A percentile compares a stretch with the other conserved stretches of the same genome.
Conservation (phyloP, 495 filamentous ascomycete species). For the Emericellopsis terricola region DNA sequence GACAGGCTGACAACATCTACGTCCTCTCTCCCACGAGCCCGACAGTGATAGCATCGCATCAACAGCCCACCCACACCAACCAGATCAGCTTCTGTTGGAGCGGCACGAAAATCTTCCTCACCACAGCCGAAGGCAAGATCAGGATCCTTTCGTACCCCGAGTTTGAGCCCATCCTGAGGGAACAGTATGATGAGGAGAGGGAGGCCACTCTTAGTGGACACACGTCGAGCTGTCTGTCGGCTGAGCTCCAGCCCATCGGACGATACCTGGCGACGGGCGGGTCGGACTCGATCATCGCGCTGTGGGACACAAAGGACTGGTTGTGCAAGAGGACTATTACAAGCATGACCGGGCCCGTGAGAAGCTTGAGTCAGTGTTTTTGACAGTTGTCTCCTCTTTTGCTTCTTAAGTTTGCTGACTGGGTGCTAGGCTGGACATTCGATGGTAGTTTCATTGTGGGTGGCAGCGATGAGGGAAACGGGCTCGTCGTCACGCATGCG, state of each 20-base stretch:
- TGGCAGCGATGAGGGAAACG: slow-evolving; percentile 64
- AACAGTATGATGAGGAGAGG: slow-evolving; percentile 18
- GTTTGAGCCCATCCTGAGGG: slow-evolving; percentile 25
- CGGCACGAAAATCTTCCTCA: slow-evolving; percentile 56
- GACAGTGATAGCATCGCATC: slow-evolving; percentile 38
- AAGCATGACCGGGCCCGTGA: slow-evolving; percentile 59
- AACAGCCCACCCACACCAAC: slow-evolving; percentile 62
- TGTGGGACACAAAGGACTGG: slow-evolving; percentile 92
- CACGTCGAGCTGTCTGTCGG: slow-evolving; percentile 55
- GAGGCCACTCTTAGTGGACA: slow-evolving; percentile 61
- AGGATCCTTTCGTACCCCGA: slow-evolving; percentile 62
- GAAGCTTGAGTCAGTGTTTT: slow-evolving; percentile 45
- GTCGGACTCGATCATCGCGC: slow-evolving; percentile 67
- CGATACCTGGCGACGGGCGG: slow-evolving; percentile 77
- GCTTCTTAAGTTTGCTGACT: neutral
- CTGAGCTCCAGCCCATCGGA: slow-evolving; percentile 56
- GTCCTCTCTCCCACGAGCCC: slow-evolving; percentile 37
- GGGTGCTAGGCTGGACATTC: slow-evolving; percentile 47
- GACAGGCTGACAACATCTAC: slow-evolving; percentile 51
- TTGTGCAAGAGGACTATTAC: slow-evolving; percentile 69
- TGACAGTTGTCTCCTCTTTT: neutral
- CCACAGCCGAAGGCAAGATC: slow-evolving; percentile 66
- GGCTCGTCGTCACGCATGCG: slow-evolving; percentile 59
- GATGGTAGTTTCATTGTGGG: slow-evolving; percentile 79
- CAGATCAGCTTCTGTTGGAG: slow-evolving; percentile 67